Percentiles rank a stretch among this genome's conserved stretches.
Conservation (phyloP, 2,329 filamentous ascomycete genomes). For the Rhynchosporium agropyri region DNA sequence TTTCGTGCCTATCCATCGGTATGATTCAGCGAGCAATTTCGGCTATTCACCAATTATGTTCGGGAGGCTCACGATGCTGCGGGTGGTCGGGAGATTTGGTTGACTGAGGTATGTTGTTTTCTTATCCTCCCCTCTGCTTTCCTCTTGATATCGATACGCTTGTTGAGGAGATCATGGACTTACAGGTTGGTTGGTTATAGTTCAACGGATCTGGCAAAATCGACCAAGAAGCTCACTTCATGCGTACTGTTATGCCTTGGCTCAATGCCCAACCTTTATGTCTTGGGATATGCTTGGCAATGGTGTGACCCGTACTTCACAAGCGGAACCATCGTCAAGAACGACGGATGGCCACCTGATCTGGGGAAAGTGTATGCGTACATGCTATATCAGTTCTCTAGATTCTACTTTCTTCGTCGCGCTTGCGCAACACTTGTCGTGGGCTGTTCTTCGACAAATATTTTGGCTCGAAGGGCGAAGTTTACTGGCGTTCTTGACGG, state of each 20-base stretch:
- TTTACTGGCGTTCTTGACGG: too few species aligned
- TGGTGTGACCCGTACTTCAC: constrained; percentile 8
- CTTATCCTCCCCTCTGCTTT: constrained; percentile 40
- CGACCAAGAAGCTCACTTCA: not conserved
- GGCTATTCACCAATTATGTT: constrained; percentile 48
- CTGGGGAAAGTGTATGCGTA: constrained; percentile 2
- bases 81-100: constrained; percentile 11
- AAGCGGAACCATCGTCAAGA: not conserved
- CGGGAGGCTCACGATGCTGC: constrained; percentile 37
- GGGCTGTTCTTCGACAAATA: not conserved
- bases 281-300: constrained; percentile 11
- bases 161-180: not conserved
- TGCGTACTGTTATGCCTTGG: constrained; percentile 10
- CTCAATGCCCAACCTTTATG: constrained; percentile 1
- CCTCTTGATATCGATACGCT: not conserved
- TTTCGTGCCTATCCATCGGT: constrained; percentile 49
- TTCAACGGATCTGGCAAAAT: constrained; percentile 9
- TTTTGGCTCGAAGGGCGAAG: not conserved
- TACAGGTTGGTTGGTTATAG: not conserved
- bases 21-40: constrained; percentile 33
- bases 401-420: not conserved
- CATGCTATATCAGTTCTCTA: not conserved
- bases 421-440: not conserved
- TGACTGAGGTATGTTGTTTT: constrained; percentile 35
- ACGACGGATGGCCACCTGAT: not conserved